A percentile compares a stretch with the other conserved stretches of the same genome.
Evolutionary conservation across 2,329 filamentous ascomycete species (phyloP).

Genomic region (Sporothrix pallida): DNA sequence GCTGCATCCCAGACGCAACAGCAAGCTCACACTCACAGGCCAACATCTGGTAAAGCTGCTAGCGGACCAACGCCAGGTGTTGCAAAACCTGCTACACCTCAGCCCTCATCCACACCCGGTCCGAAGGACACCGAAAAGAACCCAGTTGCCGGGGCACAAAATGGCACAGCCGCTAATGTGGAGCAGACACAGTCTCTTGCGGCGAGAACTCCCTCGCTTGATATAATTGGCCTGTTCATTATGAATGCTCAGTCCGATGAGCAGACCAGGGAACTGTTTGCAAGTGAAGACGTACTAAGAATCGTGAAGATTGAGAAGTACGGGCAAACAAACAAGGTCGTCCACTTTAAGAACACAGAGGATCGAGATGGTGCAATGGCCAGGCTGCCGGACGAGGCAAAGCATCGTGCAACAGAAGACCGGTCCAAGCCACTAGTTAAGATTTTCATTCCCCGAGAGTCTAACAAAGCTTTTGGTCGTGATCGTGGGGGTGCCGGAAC

Average conservation of each 20-base stretch:
- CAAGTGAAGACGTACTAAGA: constrained; percentile 81
- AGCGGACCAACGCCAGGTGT: constrained; percentile 43
- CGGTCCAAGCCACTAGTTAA: constrained; percentile 81
- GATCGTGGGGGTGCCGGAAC: constrained; percentile 68
- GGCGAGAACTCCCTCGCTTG: constrained; percentile 65
- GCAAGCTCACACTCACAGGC: constrained; percentile 37
- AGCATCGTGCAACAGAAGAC: constrained; percentile 73
- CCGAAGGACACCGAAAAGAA: constrained; percentile 65
- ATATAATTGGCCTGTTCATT: constrained; percentile 85
- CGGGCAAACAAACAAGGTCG: constrained; percentile 80
- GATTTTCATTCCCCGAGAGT: constrained; percentile 68
- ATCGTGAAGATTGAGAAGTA: constrained; percentile 80
- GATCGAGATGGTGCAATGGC: constrained; percentile 81
- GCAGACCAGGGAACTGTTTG: constrained; percentile 79
- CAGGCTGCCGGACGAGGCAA: constrained; percentile 75
- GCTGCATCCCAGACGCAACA: constrained; percentile 47
- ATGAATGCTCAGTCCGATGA: constrained; percentile 84
- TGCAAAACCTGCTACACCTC: constrained; percentile 53
- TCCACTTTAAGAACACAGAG: constrained; percentile 78
- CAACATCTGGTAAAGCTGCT: constrained; percentile 48
- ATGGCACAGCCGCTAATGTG: constrained; percentile 59
- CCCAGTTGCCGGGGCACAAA: constrained; percentile 52
- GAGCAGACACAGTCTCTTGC: constrained; percentile 64
- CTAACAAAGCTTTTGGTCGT: constrained; percentile 52
- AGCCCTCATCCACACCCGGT: constrained; percentile 53